These are phyloP conservation scores for Tagetes patula DNA, from an alignment of 129 eudicot genomes.

Conservation along the genomic window DNA sequence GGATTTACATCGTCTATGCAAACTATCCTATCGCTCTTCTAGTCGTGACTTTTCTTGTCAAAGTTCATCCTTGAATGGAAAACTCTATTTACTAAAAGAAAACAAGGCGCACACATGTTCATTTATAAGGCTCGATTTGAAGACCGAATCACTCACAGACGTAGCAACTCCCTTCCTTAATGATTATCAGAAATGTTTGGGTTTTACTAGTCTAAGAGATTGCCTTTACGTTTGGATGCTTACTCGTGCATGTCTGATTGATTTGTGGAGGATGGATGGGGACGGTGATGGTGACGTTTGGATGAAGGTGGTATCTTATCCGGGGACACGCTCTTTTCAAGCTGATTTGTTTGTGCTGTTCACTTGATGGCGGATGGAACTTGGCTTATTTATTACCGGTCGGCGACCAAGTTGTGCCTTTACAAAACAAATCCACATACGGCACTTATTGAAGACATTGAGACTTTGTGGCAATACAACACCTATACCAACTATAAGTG, in stretches of 20 bases:
- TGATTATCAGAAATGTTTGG: neutral
- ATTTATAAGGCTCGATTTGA: neutral
- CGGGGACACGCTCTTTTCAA: too few relatives aligned
- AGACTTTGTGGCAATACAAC: too few relatives aligned
- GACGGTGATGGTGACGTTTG: neutral
- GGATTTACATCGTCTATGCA: too few relatives aligned
- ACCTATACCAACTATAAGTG: too few relatives aligned
- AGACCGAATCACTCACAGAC: neutral
- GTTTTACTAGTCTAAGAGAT: neutral
- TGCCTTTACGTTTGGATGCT: neutral
- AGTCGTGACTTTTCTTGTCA: neutral
- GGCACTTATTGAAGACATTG: too few relatives aligned
- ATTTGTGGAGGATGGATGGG: neutral
- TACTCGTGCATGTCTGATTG: neutral
- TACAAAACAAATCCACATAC: neutral
- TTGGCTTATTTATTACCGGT: neutral
- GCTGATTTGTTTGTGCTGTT: neutral
- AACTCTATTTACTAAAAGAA: neutral
- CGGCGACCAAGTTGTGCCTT: neutral
- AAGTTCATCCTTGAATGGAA: neutral
- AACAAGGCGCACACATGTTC: neutral
- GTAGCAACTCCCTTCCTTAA: neutral
- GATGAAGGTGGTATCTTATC: neutral
- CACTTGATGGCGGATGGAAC: conserved; percentile 24
- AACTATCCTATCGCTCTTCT: neutral